A percentile compares a stretch with the other conserved stretches of the same genome.
These are phyloP conservation scores for Hypoxylon sp. DNA, from an alignment of 2,329 filamentous ascomycete species.

Conservation along the genomic window DNA sequence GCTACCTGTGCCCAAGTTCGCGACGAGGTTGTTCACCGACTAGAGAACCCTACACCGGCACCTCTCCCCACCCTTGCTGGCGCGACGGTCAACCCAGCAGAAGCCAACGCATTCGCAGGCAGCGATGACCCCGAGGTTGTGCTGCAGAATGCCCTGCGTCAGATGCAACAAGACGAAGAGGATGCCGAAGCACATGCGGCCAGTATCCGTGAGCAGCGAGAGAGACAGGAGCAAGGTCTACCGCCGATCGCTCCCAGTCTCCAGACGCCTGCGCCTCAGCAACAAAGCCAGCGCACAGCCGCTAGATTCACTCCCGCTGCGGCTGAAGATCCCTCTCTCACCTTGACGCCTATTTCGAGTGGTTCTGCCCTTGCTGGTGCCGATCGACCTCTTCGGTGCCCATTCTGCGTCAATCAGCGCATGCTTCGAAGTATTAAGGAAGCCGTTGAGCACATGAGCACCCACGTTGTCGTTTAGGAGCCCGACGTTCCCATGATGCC, in stretches of 20 bases:
- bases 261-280: conserved; percentile 46
- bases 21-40: conserved; percentile 68
- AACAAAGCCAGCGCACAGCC: conserved; percentile 40
- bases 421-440: conserved; percentile 74
- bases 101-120: conserved; percentile 57
- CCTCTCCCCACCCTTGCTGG: conserved; percentile 49
- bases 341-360: conserved; percentile 69
- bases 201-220: conserved; percentile 67
- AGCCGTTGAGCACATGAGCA: conserved; percentile 74
- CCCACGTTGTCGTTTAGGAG: conserved; percentile 69
- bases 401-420: conserved; percentile 73
- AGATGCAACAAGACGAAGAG: conserved; percentile 72
- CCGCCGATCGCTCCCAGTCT: conserved; percentile 53
- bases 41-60: conserved; percentile 58
- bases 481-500: background rate
- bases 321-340: conserved; percentile 61
- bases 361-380: conserved; percentile 62
- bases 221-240: conserved; percentile 62
- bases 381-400: conserved; percentile 69
- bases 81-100: conserved; percentile 43
- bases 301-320: conserved; percentile 50
- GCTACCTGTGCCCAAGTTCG: conserved; percentile 70
- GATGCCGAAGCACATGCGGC: conserved; percentile 71
- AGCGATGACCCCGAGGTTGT: conserved; percentile 71
- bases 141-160: conserved; percentile 71